Percentiles rank a stretch among this genome's conserved stretches.
These are phyloP conservation scores for Marchantia polymorpha DNA, from an alignment of 225 moss, liverwort and hornwort genomes.

Conservation along the genomic window DNA sequence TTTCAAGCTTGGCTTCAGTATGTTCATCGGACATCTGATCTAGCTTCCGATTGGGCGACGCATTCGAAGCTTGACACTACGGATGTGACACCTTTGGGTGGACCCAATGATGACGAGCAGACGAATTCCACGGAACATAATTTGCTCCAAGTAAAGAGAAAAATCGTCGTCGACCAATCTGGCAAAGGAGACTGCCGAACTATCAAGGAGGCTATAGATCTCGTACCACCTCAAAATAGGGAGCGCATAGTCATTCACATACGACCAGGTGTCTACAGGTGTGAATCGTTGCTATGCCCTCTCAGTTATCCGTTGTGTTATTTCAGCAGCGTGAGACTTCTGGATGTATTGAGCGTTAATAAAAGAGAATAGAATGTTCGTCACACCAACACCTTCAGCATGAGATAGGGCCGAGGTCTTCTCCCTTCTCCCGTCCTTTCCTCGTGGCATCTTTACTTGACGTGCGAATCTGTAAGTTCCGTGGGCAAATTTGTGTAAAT, in stretches of 20 bases:
- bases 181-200: conserved; percentile 52
- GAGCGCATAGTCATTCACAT: conserved; percentile 49
- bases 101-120: neutral
- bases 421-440: too few species aligned
- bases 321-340: neutral
- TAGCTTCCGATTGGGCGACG: neutral
- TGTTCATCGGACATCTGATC: neutral
- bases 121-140: conserved; percentile 7
- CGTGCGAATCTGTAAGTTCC: too few species aligned
- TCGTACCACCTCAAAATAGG: conserved; percentile 35
- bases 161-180: conserved; percentile 55
- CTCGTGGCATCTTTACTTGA: too few species aligned
- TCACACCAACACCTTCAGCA: neutral
- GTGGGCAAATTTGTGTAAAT: neutral
- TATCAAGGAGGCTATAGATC: conserved; percentile 55
- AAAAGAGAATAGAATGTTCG: neutral
- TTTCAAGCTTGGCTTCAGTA: neutral
- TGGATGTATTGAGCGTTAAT: neutral
- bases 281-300: neutral
- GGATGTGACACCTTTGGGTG: too few species aligned
- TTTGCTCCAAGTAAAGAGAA: conserved; percentile 11
- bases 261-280: conserved; percentile 53
- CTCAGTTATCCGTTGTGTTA: too few species aligned
- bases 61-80: neutral
- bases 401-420: too few species aligned